These are phyloP conservation scores for Capillidium rhysosporum DNA, from an alignment of 371 early-diverging fungal species.

Conservation along the genomic window DNA sequence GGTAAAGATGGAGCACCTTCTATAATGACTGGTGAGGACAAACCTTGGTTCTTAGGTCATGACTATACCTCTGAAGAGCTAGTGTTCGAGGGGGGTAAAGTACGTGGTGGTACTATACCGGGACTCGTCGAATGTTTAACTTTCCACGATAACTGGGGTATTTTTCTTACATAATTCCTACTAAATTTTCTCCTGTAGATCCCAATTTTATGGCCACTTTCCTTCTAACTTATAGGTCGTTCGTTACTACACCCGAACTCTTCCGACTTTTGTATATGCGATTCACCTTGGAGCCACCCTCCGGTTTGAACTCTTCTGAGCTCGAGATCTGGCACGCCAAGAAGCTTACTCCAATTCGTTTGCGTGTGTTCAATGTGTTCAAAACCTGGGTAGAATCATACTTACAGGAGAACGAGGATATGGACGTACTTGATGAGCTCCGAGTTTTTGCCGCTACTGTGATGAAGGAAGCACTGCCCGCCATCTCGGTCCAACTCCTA, in stretches of 20 bases:
- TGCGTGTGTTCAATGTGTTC: constrained; percentile 74
- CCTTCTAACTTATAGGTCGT: constrained; percentile 72
- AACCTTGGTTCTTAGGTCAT: constrained; percentile 47
- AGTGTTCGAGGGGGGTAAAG: constrained; percentile 53
- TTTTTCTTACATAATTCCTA: not conserved
- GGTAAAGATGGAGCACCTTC: constrained; percentile 8
- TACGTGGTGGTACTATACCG: constrained; percentile 70
- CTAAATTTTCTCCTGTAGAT: constrained; percentile 22
- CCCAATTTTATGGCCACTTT: constrained; percentile 61
- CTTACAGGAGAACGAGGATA: constrained; percentile 53
- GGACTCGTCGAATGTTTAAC: constrained; percentile 78
- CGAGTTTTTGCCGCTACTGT: not conserved
- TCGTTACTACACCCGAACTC: constrained; percentile 54
- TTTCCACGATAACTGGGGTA: constrained; percentile 40
- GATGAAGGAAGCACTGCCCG: constrained; percentile 30
- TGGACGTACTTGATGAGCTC: constrained; percentile 36
- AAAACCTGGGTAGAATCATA: constrained; percentile 79
- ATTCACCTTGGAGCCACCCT: constrained; percentile 49
- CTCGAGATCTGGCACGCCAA: constrained; percentile 58
- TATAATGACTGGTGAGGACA: constrained; percentile 7
- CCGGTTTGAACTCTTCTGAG: constrained; percentile 39
- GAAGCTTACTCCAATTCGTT: constrained; percentile 63
- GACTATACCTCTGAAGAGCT: constrained; percentile 54
- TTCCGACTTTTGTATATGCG: constrained; percentile 44
- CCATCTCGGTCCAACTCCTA: constrained; percentile 44